These are phyloP conservation scores for Phytopythium chamaehyphon DNA, from an alignment of 352 stramenopile species.

Conservation along the genomic window DNA sequence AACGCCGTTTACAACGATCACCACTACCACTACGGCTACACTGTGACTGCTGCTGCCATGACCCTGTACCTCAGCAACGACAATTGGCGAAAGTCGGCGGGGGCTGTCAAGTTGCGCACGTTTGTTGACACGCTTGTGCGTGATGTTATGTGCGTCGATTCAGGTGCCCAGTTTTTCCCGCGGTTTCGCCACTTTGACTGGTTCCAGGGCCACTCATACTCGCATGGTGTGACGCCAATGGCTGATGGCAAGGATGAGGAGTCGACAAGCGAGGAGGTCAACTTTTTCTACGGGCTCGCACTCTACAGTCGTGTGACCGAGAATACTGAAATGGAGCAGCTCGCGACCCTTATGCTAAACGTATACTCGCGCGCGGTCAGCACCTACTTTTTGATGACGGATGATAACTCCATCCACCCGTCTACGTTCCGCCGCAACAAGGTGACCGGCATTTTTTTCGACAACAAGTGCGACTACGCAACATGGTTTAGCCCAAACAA, in stretches of 20 bases:
- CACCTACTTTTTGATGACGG: conserved; percentile 62
- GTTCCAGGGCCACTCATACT: conserved; percentile 68
- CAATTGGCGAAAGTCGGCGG: conserved; percentile 29
- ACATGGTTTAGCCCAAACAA: conserved; percentile 75
- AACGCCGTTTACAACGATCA: conserved; percentile 75
- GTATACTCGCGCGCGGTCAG: conserved; percentile 50
- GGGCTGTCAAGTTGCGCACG: conserved; percentile 31
- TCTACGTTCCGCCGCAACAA: conserved; percentile 56
- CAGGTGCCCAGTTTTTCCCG: conserved; percentile 41
- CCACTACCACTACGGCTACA: conserved; percentile 74
- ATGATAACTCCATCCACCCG: conserved; percentile 40
- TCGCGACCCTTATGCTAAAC: conserved; percentile 60
- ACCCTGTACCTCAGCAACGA: conserved; percentile 31
- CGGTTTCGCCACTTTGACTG: conserved; percentile 59
- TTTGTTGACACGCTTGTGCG: conserved; percentile 50
- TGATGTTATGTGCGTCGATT: conserved; percentile 35
- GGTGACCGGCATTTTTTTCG: conserved; percentile 68
- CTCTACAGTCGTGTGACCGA: conserved; percentile 47
- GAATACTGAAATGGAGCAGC: conserved; percentile 25
- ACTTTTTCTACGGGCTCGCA: conserved; percentile 57
- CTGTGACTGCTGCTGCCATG: conserved; percentile 50
- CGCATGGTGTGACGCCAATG: conserved; percentile 64
- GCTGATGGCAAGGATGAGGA: conserved; percentile 71
- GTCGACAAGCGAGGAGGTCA: conserved; percentile 66
- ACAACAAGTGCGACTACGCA: conserved; percentile 74